Evolutionary conservation across 768 basidiomycete species (phyloP), one percentile per base, ranked within the genome.

Genomic region (Albatrellus ellisii): DNA sequence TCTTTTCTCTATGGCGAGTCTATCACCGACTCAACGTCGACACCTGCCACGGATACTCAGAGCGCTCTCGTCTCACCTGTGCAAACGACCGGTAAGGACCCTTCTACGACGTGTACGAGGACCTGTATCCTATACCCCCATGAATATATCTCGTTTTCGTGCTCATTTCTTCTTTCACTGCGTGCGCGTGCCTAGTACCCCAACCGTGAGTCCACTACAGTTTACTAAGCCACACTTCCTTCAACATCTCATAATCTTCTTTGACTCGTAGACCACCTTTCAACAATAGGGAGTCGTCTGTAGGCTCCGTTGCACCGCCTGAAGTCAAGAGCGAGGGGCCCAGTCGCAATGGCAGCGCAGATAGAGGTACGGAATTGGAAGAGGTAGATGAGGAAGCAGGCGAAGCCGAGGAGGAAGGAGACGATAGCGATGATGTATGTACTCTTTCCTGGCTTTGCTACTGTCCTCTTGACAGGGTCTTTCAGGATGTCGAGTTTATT

Each of bases 401-500:
- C 2, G 59, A 53, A 18, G 59, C 42, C 11, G 60, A 58, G 21
- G 60, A 56, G 7, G 59, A 58, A n/a, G 56, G 54, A 17, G 64
- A 57, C 22, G 66, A 62, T 4, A 65, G 61, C 34, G 65, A 60
- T 1, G 67, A 61, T 37, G 64, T 59, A 29, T 4, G 70, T 71
- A 47, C 78, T 77, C 48, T 24, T 55, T 52, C 26, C 48, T 34
- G 42, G 35, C 17, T 6, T 22, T 28, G 21, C 12, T 26, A n/a
- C 2, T 7, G 34, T 22, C 10, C 25, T 37, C 29, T 25, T n/a
- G 12, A 20, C 25, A 27, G 18, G 18, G n/a, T 21, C 9, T 26
- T 34, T 10, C 50, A 88, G 81, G 79, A 94, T 56, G 69, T 94
- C 48, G 90, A 94, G 65, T 84, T 94, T 50, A 89, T 94, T 42